Percentiles rank a stretch among this genome's conserved stretches.
These are phyloP conservation scores for Sporothrix mexicana DNA, from an alignment of 2,329 filamentous ascomycete genomes.

Conservation along the genomic window DNA sequence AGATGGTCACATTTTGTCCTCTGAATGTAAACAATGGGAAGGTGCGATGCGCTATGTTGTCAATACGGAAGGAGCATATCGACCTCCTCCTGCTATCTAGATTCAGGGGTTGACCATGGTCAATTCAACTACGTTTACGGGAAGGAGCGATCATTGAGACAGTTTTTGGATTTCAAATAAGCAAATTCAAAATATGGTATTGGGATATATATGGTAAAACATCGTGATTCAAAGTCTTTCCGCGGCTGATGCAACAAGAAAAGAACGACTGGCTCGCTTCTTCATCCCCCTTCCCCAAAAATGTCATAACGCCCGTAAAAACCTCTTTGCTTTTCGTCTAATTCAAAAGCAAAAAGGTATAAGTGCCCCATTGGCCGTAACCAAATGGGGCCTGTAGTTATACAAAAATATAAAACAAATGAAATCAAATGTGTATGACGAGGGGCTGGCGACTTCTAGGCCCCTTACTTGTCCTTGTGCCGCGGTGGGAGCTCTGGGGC, in stretches of 20 bases:
- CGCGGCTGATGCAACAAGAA: not conserved
- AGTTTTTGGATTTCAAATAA: not conserved
- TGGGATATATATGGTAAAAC: conserved; percentile 24
- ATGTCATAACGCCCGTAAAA: not conserved
- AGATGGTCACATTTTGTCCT: not conserved
- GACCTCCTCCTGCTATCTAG: not conserved
- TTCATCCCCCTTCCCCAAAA: not conserved
- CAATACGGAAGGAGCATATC: conserved; percentile 15
- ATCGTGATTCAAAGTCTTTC: not conserved
- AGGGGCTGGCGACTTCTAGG: not conserved
- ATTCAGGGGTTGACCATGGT: not conserved
- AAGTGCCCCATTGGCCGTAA: not conserved
- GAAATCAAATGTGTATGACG: not conserved
- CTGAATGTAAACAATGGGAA: conserved; percentile 19
- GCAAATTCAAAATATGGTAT: not conserved
- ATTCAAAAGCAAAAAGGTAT: not conserved
- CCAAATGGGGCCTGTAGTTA: not conserved
- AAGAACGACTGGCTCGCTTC: not conserved
- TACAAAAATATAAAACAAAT: not conserved
- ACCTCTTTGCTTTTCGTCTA: conserved; percentile 19
- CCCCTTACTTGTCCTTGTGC: not conserved
- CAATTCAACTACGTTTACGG: not conserved
- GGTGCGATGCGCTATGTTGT: not conserved
- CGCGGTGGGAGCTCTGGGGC: not conserved
- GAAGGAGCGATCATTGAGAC: conserved; percentile 12